These are phyloP conservation scores for Lentinula raphanica DNA, from an alignment of 768 basidiomycete species.

Conservation along the genomic window DNA sequence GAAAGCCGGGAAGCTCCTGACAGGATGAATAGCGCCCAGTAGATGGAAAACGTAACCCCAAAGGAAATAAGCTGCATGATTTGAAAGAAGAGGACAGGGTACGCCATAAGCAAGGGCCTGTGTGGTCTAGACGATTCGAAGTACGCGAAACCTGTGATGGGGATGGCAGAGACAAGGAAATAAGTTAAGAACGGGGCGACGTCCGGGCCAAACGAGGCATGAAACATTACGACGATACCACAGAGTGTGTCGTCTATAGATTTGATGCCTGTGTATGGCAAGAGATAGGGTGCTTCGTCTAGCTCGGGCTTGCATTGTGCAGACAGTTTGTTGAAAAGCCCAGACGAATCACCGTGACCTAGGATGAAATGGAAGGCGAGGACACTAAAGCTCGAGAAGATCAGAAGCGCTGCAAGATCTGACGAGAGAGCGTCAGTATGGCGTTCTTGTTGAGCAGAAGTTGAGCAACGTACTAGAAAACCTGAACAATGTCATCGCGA, in stretches of 20 bases:
- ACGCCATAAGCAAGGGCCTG: constrained; percentile 29
- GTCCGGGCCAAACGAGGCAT: constrained; percentile 29
- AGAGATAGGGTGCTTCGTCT: constrained; percentile 24
- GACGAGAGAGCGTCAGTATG: background rate
- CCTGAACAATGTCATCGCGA: background rate
- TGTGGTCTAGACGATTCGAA: constrained; percentile 40
- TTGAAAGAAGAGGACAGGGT: constrained; percentile 37
- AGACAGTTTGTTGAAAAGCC: constrained; percentile 22
- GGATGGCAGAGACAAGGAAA: constrained; percentile 26
- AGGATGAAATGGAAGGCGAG: constrained; percentile 29
- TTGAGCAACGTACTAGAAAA: background rate
- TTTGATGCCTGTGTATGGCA: constrained; percentile 34
- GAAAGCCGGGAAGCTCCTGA: constrained; percentile 27
- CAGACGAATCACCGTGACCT: constrained; percentile 26
- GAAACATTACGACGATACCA: constrained; percentile 42
- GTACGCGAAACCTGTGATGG: constrained; percentile 33
- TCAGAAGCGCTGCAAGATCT: constrained; percentile 25
- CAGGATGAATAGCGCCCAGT: constrained; percentile 41
- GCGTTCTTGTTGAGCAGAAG: background rate
- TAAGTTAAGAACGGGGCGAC: constrained; percentile 31
- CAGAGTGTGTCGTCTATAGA: constrained; percentile 37
- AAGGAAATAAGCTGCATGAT: constrained; percentile 37
- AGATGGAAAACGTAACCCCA: constrained; percentile 41
- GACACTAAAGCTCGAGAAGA: constrained; percentile 35
- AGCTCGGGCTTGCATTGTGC: constrained; percentile 25